Evolutionary conservation across 495 filamentous ascomycete genomes (phyloP).

Genomic region (Cercophora newfieldiana): DNA sequence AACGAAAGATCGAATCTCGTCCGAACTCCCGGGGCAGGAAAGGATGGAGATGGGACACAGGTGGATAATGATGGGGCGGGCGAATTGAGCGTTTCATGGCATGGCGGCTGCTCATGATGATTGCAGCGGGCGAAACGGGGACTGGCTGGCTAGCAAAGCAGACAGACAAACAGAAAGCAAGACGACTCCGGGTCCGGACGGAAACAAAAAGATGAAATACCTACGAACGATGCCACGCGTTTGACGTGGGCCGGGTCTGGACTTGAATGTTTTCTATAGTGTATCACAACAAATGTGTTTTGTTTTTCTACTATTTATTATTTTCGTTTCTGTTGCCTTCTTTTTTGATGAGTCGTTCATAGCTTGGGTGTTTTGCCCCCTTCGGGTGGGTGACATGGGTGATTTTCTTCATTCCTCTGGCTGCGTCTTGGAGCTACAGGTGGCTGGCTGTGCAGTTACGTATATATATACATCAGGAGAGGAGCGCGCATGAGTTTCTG

Average conservation of each 20-base stretch:
- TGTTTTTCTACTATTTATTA: neutral
- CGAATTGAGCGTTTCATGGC: neutral
- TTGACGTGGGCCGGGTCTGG: neutral
- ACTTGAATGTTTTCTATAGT: constrained; percentile 5
- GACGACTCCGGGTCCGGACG: neutral
- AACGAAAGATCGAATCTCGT: neutral
- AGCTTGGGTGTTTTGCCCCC: no score
- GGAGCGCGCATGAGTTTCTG: no score
- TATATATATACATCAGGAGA: no score
- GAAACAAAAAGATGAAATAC: no score
- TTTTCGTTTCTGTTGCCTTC: neutral
- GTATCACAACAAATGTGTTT: neutral
- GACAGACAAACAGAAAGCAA: neutral
- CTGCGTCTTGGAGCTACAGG: no score
- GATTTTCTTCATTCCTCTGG: no score
- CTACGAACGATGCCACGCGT: neutral
- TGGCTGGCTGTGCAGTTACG: no score
- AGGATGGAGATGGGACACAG: neutral
- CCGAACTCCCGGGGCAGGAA: neutral
- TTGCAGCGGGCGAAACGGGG: neutral
- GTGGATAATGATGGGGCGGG: neutral
- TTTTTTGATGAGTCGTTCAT: no score
- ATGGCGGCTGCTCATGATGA: neutral
- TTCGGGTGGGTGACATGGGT: no score
- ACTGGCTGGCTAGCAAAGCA: neutral